These are phyloP conservation scores for Fusarium sp. DNA, from an alignment of 2,329 filamentous ascomycete species.

Conservation along the genomic window DNA sequence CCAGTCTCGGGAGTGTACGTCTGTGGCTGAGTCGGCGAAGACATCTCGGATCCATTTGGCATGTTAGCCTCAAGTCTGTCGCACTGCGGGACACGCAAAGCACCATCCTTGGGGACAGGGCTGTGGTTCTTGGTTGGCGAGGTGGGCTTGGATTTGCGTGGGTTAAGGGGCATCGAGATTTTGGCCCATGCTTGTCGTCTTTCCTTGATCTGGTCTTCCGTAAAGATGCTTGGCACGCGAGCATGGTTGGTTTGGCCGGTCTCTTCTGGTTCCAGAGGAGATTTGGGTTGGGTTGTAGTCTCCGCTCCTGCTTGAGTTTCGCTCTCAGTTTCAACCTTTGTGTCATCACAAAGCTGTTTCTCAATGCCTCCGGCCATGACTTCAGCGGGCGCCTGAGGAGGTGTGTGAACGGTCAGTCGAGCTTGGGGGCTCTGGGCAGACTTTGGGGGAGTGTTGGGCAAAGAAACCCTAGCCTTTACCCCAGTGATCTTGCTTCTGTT, in stretches of 20 bases:
- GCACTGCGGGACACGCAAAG: background rate
- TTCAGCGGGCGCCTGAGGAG: background rate
- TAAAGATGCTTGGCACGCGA: slow-evolving; percentile 41
- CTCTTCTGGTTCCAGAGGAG: background rate
- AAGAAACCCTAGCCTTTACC: slow-evolving; percentile 38
- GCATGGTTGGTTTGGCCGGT: background rate
- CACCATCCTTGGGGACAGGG: background rate
- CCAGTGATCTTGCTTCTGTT: slow-evolving; percentile 9
- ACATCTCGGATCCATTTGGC: slow-evolving; percentile 9
- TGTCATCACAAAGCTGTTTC: background rate
- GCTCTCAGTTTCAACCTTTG: background rate
- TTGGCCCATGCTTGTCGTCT: slow-evolving; percentile 50
- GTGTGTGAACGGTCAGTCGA: background rate
- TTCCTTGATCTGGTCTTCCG: slow-evolving; percentile 47
- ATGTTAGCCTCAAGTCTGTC: slow-evolving; percentile 10
- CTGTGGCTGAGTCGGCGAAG: slow-evolving; percentile 21
- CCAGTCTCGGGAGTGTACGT: slow-evolving; percentile 22
- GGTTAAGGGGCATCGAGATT: slow-evolving; percentile 50
- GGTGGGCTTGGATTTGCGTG: slow-evolving; percentile 25
- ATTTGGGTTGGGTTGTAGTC: background rate
- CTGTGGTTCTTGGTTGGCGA: slow-evolving; percentile 8
- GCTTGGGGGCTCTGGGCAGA: background rate
- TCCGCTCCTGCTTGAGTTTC: background rate
- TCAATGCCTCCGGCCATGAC: background rate
- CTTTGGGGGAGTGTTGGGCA: slow-evolving; percentile 30